Evolutionary conservation across 805 yeast genomes (phyloP), one percentile per base, ranked within the genome.

Genomic region (Priceomyces haplophilus): DNA sequence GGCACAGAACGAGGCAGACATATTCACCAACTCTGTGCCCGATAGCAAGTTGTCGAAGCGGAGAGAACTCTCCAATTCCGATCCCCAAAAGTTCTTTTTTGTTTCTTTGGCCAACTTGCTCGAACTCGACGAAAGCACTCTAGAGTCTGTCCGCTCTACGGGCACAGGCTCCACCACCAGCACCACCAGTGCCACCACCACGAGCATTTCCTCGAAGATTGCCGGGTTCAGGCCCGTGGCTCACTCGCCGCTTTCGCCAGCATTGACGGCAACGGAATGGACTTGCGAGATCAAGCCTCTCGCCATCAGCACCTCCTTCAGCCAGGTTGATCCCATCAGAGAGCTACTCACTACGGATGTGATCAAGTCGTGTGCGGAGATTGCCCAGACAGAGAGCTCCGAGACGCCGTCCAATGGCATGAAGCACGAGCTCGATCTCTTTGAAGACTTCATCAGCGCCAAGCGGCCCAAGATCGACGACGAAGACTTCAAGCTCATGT

Each of bases 31-130:
- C 21, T 45, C 52, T 19, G 50, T 49, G 13, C 56, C 62, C 17
- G 82, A 76, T 50, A 55, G 65, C 11, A 72, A 70, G 46, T 59
- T 75, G 46, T 64, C 64, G 36, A 69, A 62, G 45, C 59, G 83
- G 42, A 64, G 78, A 34, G 78, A 72, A 39, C 62, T 78, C 34
- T 72, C 75, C 1, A 56, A 56, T 39, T 45, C 57, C 17, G 77
- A 78, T 51, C 77, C 82, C 0, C 69, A 72, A 35, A 60, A 62
- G 40, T 79, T 75, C 54, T 73, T 78, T 50, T 64, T 71, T 37
- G 75, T 80, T 0, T 73, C 80, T 1, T 61, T 79, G 42, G 71
- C 79, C 7, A 78, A 78, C 53, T 59, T 75, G 29, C 61, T 78
- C 45, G 77, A 72, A 33, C 51, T 78, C 19, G 71, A 69, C 7